Percentiles rank a stretch among this genome's conserved stretches.
phyloP scores from a whole-genome alignment of 305 asterid species.

The Solanum aculeatissimum region DNA sequence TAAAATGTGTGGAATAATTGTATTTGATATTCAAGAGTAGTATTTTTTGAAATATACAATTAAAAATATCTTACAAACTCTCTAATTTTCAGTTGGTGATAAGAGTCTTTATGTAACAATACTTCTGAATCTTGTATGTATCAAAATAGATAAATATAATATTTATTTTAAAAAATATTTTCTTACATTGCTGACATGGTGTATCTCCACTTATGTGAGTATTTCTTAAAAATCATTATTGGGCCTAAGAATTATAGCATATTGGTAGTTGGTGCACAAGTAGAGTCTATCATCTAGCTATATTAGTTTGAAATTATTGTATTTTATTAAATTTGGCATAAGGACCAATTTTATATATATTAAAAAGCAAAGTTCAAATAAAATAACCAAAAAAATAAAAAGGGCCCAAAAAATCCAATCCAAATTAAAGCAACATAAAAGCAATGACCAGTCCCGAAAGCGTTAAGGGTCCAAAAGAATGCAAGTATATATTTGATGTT shows the following conservation, averaged over 20 bases:
- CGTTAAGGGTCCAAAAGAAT: neutral
- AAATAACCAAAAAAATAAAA: no score
- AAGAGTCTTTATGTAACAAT: neutral
- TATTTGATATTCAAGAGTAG: neutral
- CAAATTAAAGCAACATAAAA: no score
- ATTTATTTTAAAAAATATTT: neutral
- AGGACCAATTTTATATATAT: no score
- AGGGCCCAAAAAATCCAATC: no score
- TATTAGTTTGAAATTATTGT: no score
- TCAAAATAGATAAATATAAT: neutral
- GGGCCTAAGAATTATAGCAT: neutral
- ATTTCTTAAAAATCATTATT: neutral
- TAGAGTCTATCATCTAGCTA: no score
- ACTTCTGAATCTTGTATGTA: neutral
- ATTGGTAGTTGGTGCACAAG: no score
- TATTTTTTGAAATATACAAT: neutral
- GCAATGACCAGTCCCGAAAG: neutral
- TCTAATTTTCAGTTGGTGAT: neutral
- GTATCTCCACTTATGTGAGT: neutral
- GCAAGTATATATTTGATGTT: neutral
- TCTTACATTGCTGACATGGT: neutral
- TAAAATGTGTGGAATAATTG: neutral
- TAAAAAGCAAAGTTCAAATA: no score
- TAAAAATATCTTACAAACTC: neutral
- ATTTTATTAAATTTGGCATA: no score